Evolutionary conservation across 2,329 filamentous ascomycete species (phyloP), one percentile per base, ranked within the genome.

Genomic region (Colletotrichum tabaci): DNA sequence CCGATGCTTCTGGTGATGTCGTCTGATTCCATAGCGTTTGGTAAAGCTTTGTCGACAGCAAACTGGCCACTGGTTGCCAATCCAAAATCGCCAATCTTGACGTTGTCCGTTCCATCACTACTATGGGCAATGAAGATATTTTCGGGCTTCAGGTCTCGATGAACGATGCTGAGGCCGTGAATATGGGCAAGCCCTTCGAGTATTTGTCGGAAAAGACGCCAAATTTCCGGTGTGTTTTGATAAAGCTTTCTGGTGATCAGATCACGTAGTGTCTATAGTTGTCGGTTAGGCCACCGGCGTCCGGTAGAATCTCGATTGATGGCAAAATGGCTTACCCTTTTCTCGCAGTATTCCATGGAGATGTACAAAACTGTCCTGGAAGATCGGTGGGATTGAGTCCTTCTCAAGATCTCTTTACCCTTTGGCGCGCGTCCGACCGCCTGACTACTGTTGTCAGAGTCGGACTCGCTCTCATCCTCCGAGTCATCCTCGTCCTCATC

Each of bases 271-370:
- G 96, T 98, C 88, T 91, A 67, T 30, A 15, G 56, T 57, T 42
- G 74, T 76, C 65, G 72, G 73, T 73, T 23, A 56, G 26, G 26
- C 47, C 26, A 15, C 21, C 69, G 62, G 47, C 21, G 35, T 12
- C 52, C 26, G 12, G 15, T 47, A 61, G 7, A 40, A 62, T 21
- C n/a, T 42, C 5, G 15, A 30, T 63, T 10, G 61, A 9, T 30
- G 30, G 63, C 4, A 30, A 58, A 26, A 56, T 21, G 23, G 18
- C 88, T 80, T 83, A 92, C 91, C 75, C 93, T 90, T 79, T 96
- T 96, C 80, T 98, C 96, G 78, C 96, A 99, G 76, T 98, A 97
- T 79, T 99, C 96, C 96, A 99, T 99, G 72, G 97, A 96, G 67
- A 99, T 98, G 80, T 98, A 99, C 52, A 99, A 87, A 8, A 95